Evolutionary conservation across 805 yeast genomes (phyloP), one percentile per base, ranked within the genome.

Genomic region (Candida silvatica): DNA sequence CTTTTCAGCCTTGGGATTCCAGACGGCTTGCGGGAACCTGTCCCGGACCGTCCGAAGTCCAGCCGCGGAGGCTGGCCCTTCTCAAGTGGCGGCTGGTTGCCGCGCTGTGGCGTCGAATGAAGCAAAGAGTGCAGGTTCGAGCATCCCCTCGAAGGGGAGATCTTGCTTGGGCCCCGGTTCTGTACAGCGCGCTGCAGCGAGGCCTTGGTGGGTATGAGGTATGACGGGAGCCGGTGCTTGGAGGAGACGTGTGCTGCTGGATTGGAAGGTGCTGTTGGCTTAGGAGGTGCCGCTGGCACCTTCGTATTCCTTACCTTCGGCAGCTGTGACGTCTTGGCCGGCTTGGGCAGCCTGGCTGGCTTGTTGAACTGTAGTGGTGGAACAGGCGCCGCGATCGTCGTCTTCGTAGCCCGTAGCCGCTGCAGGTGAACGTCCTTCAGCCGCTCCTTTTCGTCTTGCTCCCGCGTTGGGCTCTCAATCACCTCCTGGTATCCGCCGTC

Each of bases 391-490:
- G 17, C 20, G 17, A 19, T 26, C 19, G 19, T 5, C 16, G 16
- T 26, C 7, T 22, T 17, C 18, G 32, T 14, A 7, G 6, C 19
- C 9, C 36, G 12, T 14, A 42, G 27, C 24, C 37, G 40, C n/a
- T 36, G 29, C 20, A 48, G 26, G 17, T 50, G 51, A 20, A 41
- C 46, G 8, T 44, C 46, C 39, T 46, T 44, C 17, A 51, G 39
- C 20, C 40, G 39, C 17, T 46, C 40, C 24, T 46, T 51, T 27
- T 52, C 54, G 11, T 34, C 40, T 7, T 42, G 39, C 3, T 55
- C 38, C 33, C 51, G 46, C 4, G 60, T 54, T 3, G 60, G 60
- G 35, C 57, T 52, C 6, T 52, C 53, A 23, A 41, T 33, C 3
- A 51, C 39, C 35, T 56, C 61, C 32, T 44, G 52, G 37, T 44